A percentile compares a stretch with the other conserved stretches of the same genome.
Evolutionary conservation across 2,329 filamentous ascomycete genomes (phyloP).

Genomic region (Apiospora saccharicola): DNA sequence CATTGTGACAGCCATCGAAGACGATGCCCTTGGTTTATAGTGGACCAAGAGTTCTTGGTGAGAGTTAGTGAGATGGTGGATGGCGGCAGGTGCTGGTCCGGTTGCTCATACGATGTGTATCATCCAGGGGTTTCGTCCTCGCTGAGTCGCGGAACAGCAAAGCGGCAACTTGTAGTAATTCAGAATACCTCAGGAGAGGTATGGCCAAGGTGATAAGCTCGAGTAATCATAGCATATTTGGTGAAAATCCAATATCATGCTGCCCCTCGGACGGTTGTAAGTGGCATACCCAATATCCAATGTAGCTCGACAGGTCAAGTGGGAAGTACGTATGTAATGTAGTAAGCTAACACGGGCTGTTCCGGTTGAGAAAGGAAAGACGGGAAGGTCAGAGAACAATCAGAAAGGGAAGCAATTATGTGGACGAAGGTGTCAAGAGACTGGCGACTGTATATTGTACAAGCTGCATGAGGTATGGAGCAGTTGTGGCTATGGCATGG

Average conservation of each 20-base stretch:
- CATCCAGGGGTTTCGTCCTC: background rate
- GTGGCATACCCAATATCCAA: background rate
- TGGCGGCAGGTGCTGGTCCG: background rate
- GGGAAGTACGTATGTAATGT: background rate
- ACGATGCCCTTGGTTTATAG: background rate
- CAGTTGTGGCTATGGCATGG: conserved; percentile 16
- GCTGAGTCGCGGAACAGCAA: background rate
- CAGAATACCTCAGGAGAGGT: conserved; percentile 2
- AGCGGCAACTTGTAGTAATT: background rate
- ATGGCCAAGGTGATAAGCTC: background rate
- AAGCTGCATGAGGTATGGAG: conserved; percentile 9
- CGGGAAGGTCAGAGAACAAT: background rate
- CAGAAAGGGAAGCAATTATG: background rate
- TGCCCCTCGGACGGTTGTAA: background rate
- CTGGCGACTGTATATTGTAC: conserved; percentile 7
- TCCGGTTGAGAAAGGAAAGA: background rate
- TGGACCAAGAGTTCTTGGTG: background rate
- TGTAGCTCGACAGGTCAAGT: background rate
- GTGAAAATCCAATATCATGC: background rate
- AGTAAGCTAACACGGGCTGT: conserved; percentile 8
- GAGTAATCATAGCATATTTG: conserved; percentile 10
- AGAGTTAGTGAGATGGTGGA: background rate
- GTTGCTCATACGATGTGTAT: background rate
- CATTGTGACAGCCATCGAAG: conserved; percentile 16
- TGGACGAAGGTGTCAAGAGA: conserved; percentile 1